These are phyloP conservation scores for Cordyceps cicadae DNA, from an alignment of 2,329 filamentous ascomycete species.

Conservation along the genomic window DNA sequence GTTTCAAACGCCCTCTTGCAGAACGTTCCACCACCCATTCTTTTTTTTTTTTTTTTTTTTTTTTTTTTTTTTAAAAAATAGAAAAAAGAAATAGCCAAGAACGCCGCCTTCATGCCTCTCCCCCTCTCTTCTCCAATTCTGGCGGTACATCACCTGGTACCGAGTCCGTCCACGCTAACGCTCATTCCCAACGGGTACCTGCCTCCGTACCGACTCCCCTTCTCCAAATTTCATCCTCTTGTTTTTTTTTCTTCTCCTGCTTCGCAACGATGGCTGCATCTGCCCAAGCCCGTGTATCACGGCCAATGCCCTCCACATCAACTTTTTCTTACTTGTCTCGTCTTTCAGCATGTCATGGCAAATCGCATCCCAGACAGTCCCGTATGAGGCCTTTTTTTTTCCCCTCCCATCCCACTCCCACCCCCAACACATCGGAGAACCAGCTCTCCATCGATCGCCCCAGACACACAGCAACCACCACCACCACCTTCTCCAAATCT, in stretches of 20 bases:
- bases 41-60: no score
- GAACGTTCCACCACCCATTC: neutral
- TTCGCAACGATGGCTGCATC: no score
- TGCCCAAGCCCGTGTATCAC: no score
- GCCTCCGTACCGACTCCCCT: neutral
- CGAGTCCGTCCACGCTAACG: neutral
- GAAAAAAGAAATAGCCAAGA: neutral
- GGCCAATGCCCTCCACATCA: neutral
- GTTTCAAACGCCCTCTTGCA: neutral
- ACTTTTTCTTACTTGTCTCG: neutral
- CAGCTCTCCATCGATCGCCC: neutral
- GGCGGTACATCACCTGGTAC: neutral
- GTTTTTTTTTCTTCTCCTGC: neutral
- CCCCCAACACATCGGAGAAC: neutral
- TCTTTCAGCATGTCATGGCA: neutral
- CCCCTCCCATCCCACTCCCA: no score
- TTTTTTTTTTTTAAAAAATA: no score
- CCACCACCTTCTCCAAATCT: neutral
- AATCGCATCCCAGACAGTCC: neutral
- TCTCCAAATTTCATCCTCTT: neutral
- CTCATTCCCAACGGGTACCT: neutral
- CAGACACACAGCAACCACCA: neutral
- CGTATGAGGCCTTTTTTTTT: neutral
- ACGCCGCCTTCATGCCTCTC: neutral
- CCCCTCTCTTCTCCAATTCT: neutral